Evolutionary conservation across 495 filamentous ascomycete genomes (phyloP), one percentile per base, ranked within the genome.

Genomic region (Talaromyces ruber): DNA sequence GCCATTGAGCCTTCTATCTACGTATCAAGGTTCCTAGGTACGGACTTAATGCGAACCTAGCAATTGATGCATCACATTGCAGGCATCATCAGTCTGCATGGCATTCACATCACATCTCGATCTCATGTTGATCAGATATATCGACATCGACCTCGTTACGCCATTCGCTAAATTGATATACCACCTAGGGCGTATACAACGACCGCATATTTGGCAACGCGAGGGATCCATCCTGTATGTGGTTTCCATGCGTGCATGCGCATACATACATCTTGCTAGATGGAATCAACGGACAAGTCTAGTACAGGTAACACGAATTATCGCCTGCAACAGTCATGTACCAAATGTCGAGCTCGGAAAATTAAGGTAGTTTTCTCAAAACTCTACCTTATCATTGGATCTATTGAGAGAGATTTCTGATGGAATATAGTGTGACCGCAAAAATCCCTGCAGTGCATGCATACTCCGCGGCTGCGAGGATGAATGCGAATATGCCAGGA

Each of bases 401-500:
- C 12, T 54, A 24, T n/a, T 24, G 22, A 16, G 22, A 28, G 7
- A 6, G 3, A 4, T 54, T 21, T 16, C 51, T 54, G 9, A 54
- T 28, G 22, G 8, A 24, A n/a, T 8, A 54, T 5, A 73, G 72
- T 74, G 72, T 61, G 72, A 74, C 39, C 72, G 72, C 53, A 65
- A 65, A 9, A 67, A 67, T 29, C 72, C 72, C 16, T 74, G 72
- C 52, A 61, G 66, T 18, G 69, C 71, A 22, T 74, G 72, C 62
- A 66, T 68, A 32, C 58, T 64, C 59, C 72, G 71, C 53, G 71
- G 71, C 52, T 52, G 70, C 14, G 67, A 71, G 59, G 62, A 70
- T 6, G 72, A 74, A 63, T 74, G 72, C 63, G 67, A 66, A 16
- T 74, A 74, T 61, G 65, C 70, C 26, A 67, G 71, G 8, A 72